phyloP scores from a whole-genome alignment of 2,329 filamentous ascomycete species.

The Ophiosphaerella herpotricha region DNA sequence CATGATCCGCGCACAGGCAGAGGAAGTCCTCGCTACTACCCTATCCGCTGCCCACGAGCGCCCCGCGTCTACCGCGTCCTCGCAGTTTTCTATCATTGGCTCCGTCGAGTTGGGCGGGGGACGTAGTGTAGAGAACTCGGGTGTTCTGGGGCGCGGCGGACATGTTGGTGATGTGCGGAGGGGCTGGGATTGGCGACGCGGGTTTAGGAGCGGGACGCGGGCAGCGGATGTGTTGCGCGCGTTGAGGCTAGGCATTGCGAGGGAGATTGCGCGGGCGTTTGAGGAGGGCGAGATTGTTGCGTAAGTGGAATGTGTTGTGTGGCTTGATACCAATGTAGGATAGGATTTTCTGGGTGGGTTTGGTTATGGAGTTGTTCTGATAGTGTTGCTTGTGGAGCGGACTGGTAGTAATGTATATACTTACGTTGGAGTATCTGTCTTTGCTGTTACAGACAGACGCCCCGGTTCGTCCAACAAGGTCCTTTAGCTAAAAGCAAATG shows the following conservation, averaged over 20 bases:
- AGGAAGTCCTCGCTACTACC: constrained; percentile 78
- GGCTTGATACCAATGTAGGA: constrained; percentile 5
- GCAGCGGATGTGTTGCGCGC: constrained; percentile 73
- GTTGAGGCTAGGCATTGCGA: constrained; percentile 73
- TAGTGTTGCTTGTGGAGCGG: too few relatives aligned
- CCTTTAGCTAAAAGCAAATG: too few relatives aligned
- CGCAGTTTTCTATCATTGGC: constrained; percentile 71
- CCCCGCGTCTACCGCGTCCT: constrained; percentile 54
- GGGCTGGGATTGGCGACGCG: constrained; percentile 74
- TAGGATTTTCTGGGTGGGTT: too few relatives aligned
- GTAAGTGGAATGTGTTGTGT: neutral
- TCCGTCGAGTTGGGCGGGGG: constrained; percentile 69
- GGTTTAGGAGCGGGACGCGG: constrained; percentile 60
- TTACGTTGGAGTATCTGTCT: too few relatives aligned
- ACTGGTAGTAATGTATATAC: too few relatives aligned
- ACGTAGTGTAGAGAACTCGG: constrained; percentile 51
- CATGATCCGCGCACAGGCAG: constrained; percentile 73
- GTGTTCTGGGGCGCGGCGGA: constrained; percentile 49
- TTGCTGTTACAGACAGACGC: too few relatives aligned
- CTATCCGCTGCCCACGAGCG: constrained; percentile 67
- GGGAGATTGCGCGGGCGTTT: constrained; percentile 74
- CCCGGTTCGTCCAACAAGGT: too few relatives aligned
- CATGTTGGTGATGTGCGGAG: constrained; percentile 54
- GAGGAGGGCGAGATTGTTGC: constrained; percentile 63
- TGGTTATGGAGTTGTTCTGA: too few relatives aligned